These are phyloP conservation scores for Platanthera guangdongensis DNA, from an alignment of 106 monocot genomes.

Conservation along the genomic window DNA sequence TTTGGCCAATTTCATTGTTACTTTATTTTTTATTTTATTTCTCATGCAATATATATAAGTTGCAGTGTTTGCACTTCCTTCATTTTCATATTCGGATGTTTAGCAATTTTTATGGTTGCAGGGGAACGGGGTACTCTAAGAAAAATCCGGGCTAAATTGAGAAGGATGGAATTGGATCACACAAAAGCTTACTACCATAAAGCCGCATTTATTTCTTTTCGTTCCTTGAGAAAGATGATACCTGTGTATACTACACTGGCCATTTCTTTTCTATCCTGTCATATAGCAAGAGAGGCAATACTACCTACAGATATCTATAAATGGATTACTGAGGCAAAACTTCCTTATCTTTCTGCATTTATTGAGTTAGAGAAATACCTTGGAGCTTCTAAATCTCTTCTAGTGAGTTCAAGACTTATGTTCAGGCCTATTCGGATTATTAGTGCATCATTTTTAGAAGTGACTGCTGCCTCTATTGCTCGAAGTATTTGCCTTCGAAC, in stretches of 20 bases:
- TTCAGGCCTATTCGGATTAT: constrained; percentile 59
- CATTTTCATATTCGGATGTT: neutral
- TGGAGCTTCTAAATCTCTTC: constrained; percentile 26
- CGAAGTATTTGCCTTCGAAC: constrained; percentile 45
- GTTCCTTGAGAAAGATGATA: constrained; percentile 43
- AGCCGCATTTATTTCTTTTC: constrained; percentile 25
- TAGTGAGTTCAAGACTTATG: constrained; percentile 37
- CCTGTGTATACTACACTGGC: constrained; percentile 72
- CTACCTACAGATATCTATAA: constrained; percentile 72
- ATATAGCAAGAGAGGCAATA: constrained; percentile 60
- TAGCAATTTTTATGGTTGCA: constrained; percentile 9
- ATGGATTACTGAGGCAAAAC: constrained; percentile 64
- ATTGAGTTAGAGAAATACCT: constrained; percentile 47
- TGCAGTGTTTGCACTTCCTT: neutral
- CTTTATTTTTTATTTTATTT: neutral
- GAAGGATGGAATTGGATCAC: constrained; percentile 8
- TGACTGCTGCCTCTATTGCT: constrained; percentile 58
- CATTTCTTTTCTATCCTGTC: constrained; percentile 62
- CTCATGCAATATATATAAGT: neutral
- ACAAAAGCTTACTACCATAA: constrained; percentile 18
- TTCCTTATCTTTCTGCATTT: constrained; percentile 73
- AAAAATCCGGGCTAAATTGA: constrained; percentile 5
- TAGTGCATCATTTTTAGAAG: constrained; percentile 63
- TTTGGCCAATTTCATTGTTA: neutral
- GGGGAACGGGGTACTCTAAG: constrained; percentile 15